These are phyloP conservation scores for Aspergillus carlsbadensis DNA, from an alignment of 495 filamentous ascomycete genomes.

Conservation along the genomic window DNA sequence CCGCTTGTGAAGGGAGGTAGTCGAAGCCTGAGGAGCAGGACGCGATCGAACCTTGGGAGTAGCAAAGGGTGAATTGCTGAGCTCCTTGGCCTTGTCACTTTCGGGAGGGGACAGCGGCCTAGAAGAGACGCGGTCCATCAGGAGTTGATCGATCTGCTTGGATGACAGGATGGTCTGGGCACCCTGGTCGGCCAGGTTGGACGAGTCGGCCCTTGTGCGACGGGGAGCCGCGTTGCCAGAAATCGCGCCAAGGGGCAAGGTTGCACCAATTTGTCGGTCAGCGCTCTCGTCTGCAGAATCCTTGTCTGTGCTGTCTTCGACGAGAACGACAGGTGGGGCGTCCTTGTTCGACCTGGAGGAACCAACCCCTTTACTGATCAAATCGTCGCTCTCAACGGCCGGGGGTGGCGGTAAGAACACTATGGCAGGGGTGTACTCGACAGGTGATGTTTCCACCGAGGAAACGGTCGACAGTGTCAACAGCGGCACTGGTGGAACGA, in stretches of 20 bases:
- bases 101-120: slow-evolving; percentile 36
- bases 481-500: slow-evolving; percentile 12
- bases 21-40: slow-evolving; percentile 37
- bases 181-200: slow-evolving; percentile 61
- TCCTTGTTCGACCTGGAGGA: slow-evolving; percentile 20
- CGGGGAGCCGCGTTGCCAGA: slow-evolving; percentile 43
- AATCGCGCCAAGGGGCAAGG: slow-evolving; percentile 41
- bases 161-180: slow-evolving; percentile 75
- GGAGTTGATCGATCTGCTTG: slow-evolving; percentile 65
- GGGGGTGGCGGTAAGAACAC: slow-evolving; percentile 21
- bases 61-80: slow-evolving; percentile 36
- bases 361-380: slow-evolving; percentile 5
- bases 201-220: slow-evolving; percentile 27
- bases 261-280: slow-evolving; percentile 43
- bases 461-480: slow-evolving; percentile 40
- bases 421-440: slow-evolving; percentile 9
- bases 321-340: slow-evolving; percentile 33
- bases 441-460: slow-evolving; percentile 42
- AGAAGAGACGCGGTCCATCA: slow-evolving; percentile 45
- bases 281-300: slow-evolving; percentile 32
- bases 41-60: slow-evolving; percentile 40
- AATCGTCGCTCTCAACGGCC: slow-evolving; percentile 16
- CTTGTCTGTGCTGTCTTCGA: slow-evolving; percentile 56
- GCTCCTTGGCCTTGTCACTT: slow-evolving; percentile 31
- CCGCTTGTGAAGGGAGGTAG: slow-evolving; percentile 43